Percentiles rank a stretch among this genome's conserved stretches.
phyloP scores from a whole-genome alignment of 805 yeast species.

The Hyphopichia homilentoma region DNA sequence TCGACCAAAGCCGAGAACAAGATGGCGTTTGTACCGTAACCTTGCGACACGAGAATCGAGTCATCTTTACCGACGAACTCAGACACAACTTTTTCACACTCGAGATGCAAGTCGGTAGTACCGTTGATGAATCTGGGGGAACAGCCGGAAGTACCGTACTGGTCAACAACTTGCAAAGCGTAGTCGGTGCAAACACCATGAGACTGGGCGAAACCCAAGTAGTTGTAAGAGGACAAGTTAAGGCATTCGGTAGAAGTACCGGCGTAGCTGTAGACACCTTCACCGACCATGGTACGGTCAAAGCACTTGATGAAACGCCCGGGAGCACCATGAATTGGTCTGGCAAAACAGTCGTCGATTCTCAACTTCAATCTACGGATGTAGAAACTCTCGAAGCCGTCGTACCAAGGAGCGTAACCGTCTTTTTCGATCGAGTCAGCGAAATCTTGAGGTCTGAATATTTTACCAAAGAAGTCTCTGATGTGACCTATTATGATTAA shows the following conservation, averaged over 20 bases:
- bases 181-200: conserved; percentile 85
- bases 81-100: conserved; percentile 77
- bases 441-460: conserved; percentile 63
- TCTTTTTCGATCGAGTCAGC: conserved; percentile 67
- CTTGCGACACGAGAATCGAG: conserved; percentile 84
- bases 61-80: conserved; percentile 89
- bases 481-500: conserved; percentile 87
- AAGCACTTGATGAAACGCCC: conserved; percentile 85
- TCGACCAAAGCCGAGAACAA: conserved; percentile 81
- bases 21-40: conserved; percentile 92
- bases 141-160: conserved; percentile 73
- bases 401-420: conserved; percentile 95
- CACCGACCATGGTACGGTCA: conserved; percentile 69
- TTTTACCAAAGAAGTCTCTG: conserved; percentile 81
- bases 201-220: conserved; percentile 95
- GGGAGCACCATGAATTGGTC: conserved; percentile 97
- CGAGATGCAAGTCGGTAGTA: conserved; percentile 65
- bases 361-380: conserved; percentile 87
- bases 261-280: conserved; percentile 64
- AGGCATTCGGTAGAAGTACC: conserved; percentile 77
- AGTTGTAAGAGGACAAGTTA: conserved; percentile 87
- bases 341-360: conserved; percentile 90
- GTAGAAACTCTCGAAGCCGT: conserved; percentile 90
- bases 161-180: conserved; percentile 58
- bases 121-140: conserved; percentile 78